Base-by-base conservation (phyloP, 208 protist species). In the Acanthamoeba royreba region DNA sequence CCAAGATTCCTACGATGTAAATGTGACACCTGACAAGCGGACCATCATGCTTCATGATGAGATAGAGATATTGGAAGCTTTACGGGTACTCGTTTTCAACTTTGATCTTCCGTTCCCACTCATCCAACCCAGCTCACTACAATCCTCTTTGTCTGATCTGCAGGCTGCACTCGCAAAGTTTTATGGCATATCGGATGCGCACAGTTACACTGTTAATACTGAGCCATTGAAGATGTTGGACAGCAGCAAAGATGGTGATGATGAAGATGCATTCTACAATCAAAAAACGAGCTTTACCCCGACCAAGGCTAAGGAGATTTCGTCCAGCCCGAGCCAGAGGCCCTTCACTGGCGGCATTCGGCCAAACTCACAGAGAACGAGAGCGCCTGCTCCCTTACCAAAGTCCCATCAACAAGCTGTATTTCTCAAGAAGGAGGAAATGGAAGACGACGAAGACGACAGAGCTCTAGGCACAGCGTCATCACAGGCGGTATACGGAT, bases 1-100 rank as follows among this genome's bases (percentile, higher is more conserved):
- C 88, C 1, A 43, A 72, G 69, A 93, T 31, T 61, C 53, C 1
- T 98, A 95, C 66, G 97, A 98, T 93, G 93, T 98, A 22, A 98
- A 98, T 94, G 96, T 98, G 0, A 98, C 96, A 4, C 97, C 97
- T 7, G 97, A 98, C 87, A 98, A 98, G 93, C 87, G 97, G 38
- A 97, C 81, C 0, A 63, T 98, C 11, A 95, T 98, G 17, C 49
- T 98, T 7, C 94, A 98, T 33, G 58, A 97, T 38, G 95, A 97
- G 47, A 0, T 7, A 22, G 15, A 69, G 49, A 79, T 93, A 25
- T 2, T 93, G 4, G 66, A 53, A 28, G 61, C 61, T 7, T 43
- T 93, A 35, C 8, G 52, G 28, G 77, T 87, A 87, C 33, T 13
- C 4, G 8, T 52, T 35, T 49, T 22, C n/a, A n/a, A n/a, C n/a